Base-by-base conservation (phyloP, 2,329 filamentous ascomycete genomes). In the Beauveria pseudobassiana region DNA sequence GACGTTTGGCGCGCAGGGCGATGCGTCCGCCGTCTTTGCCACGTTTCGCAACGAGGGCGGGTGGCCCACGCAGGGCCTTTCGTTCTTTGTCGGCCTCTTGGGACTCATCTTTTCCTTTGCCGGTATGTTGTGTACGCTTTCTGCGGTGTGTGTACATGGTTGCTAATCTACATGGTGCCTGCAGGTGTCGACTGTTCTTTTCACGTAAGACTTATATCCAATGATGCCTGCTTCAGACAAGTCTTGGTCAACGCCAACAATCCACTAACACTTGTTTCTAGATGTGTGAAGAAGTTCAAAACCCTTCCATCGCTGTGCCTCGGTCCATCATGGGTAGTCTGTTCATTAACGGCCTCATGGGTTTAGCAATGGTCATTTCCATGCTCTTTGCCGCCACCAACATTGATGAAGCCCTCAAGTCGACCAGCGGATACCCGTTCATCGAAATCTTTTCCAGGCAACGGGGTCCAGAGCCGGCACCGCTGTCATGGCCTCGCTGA, bases 401-500 rank as follows among this genome's bases (percentile, higher is more conserved):
- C 61, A 70, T 82, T 12, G 73, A 78, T 12, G 68, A 67, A 0
- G 75, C 79, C 0, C 69, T 82, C 3, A 69, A 70, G 0, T 77
- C 76, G 0, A 74, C 75, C 0, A 82, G 81, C 0, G 77, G 77
- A 1, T 83, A 82, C 53, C 83, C 85, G 0, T 85, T 85, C 64
- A 85, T 87, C 67, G 76, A 84, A 55, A 77, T 86, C 24, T 85
- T 85, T 76, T 76, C 64, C 76, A 82, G 42, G 78, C 78, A 1
- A 80, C 81, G 2, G 71, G 76, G 1, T 80, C 77, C 20, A 69
- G 75, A 2, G 76, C 75, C 1, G 82, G 78, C 0, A 77, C 81
- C 0, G 77, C 78, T 1, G 76, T 78, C 22, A 82, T 84, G 77
- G 74, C 77, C 0, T 69, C 75, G 5, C 75, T 85, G 20, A 70